Conservation (phyloP, 306 rosid genomes). For the Morella rubra region DNA sequence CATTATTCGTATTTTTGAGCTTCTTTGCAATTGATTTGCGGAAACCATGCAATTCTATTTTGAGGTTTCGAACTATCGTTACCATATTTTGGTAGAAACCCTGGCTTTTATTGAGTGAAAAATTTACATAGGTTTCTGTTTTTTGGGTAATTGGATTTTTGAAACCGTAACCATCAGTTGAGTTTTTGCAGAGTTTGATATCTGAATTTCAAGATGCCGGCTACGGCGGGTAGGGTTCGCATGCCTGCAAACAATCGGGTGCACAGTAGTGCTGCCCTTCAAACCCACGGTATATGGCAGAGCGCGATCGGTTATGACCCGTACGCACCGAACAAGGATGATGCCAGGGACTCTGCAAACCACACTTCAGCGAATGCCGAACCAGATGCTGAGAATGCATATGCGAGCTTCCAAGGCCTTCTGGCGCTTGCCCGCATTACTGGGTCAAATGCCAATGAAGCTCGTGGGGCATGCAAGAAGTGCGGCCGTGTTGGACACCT, state of each 20-base stretch:
- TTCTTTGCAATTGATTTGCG: not conserved
- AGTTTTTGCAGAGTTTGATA: conserved; percentile 27
- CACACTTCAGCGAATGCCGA: conserved; percentile 41
- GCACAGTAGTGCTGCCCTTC: conserved; percentile 97
- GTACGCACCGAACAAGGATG: conserved; percentile 88
- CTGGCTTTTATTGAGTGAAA: no score
- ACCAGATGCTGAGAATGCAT: conserved; percentile 83
- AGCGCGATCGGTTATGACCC: conserved; percentile 96
- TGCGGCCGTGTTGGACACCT: conserved; percentile 97
- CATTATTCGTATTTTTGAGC: not conserved
- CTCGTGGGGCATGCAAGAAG: conserved; percentile 89
- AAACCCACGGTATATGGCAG: conserved; percentile 97
- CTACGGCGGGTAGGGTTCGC: conserved; percentile 98
- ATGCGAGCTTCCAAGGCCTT: conserved; percentile 91
- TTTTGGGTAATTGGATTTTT: no score
- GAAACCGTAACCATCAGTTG: not conserved
- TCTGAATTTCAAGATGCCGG: conserved; percentile 68
- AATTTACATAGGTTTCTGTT: no score
- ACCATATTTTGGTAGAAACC: not conserved
- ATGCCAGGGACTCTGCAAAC: conserved; percentile 51
- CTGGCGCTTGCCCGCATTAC: conserved; percentile 92
- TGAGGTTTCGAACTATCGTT: not conserved
- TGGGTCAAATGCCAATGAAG: conserved; percentile 64
- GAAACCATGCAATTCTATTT: not conserved
- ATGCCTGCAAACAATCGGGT: conserved; percentile 98